Evolutionary conservation across 805 yeast species (phyloP).

Genomic region (Yamadazyma endophytica): DNA sequence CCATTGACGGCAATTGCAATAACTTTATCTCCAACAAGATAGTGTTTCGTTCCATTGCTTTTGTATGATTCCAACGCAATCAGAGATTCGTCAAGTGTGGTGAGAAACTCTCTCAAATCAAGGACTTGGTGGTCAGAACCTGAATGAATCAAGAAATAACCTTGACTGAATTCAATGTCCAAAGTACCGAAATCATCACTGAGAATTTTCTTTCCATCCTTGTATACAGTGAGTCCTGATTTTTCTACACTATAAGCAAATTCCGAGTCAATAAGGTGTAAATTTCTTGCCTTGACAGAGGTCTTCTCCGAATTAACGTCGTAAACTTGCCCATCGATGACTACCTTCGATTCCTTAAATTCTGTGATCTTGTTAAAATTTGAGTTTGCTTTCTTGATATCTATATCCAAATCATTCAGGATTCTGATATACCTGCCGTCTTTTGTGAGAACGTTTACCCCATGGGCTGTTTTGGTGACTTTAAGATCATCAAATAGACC

Average conservation of each 20-base stretch:
- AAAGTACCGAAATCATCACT: conserved; percentile 7
- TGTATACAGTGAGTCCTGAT: conserved; percentile 4
- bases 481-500: too few relatives aligned
- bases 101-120: conserved; percentile 7
- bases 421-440: too few relatives aligned
- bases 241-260: conserved; percentile 6
- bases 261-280: conserved; percentile 3
- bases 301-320: conserved; percentile 4
- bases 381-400: conserved; percentile 1
- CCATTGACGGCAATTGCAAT: conserved; percentile 5
- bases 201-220: conserved; percentile 4
- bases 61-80: conserved; percentile 9
- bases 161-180: conserved; percentile 2
- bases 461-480: too few relatives aligned
- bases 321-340: conserved; percentile 51
- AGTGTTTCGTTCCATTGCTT: conserved; percentile 4
- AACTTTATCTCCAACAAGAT: conserved; percentile 6
- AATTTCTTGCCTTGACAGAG: conserved; percentile 1
- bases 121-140: conserved; percentile 9
- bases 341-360: conserved; percentile 71
- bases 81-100: conserved; percentile 7
- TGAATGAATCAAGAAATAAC: conserved; percentile 6
- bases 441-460: too few relatives aligned
- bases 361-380: conserved; percentile 45
- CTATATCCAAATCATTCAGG: too few relatives aligned